A percentile compares a stretch with the other conserved stretches of the same genome.
phyloP scores from a whole-genome alignment of 1,284 basidiomycete species.

The Fistulina hepatica region DNA sequence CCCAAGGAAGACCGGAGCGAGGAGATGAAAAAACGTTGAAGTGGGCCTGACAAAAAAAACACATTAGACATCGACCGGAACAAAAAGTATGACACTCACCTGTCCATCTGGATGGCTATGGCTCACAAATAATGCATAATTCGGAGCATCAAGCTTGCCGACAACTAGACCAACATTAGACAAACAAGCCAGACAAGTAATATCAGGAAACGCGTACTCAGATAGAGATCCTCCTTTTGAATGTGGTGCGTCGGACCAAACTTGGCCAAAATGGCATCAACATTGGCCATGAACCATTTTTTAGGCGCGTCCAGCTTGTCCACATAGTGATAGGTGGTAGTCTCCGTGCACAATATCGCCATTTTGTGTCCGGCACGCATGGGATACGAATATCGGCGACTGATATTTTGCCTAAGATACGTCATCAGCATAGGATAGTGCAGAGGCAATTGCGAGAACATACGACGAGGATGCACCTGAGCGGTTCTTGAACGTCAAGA shows the following conservation, averaged over 20 bases:
- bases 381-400: slow-evolving; percentile 41
- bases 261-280: slow-evolving; percentile 43
- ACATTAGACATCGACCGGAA: background rate
- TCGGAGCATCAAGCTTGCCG: slow-evolving; percentile 48
- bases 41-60: slow-evolving; percentile 27
- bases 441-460: slow-evolving; percentile 22
- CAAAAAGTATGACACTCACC: too few relatives aligned
- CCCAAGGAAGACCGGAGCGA: slow-evolving; percentile 48
- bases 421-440: background rate
- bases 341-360: slow-evolving; percentile 49
- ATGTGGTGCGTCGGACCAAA: slow-evolving; percentile 41
- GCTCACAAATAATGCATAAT: slow-evolving; percentile 54
- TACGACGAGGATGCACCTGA: slow-evolving; percentile 24
- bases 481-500: slow-evolving; percentile 32
- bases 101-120: slow-evolving; percentile 48
- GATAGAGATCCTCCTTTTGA: slow-evolving; percentile 49
- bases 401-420: slow-evolving; percentile 30
- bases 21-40: slow-evolving; percentile 49
- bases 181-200: background rate
- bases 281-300: slow-evolving; percentile 54
- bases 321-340: slow-evolving; percentile 50
- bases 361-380: slow-evolving; percentile 45
- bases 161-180: slow-evolving; percentile 35
- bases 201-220: slow-evolving; percentile 34
- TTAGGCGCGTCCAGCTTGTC: slow-evolving; percentile 43